Conservation (phyloP, 352 stramenopile genomes). For the Phytophthora litchii region DNA sequence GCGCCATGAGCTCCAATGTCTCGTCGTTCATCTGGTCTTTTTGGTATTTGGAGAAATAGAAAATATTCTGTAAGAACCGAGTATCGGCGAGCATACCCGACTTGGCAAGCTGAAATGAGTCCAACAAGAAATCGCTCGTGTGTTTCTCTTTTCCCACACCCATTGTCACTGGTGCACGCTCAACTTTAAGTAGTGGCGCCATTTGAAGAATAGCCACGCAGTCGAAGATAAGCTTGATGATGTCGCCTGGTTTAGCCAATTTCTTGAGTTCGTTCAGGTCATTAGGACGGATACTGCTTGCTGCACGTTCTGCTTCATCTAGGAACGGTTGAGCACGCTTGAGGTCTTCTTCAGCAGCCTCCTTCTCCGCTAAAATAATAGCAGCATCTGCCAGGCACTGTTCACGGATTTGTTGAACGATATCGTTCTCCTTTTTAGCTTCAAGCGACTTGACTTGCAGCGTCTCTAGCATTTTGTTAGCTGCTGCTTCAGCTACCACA, state of each 20-base stretch:
- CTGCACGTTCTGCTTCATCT: slow-evolving; percentile 87
- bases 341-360: slow-evolving; percentile 87
- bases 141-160: slow-evolving; percentile 90
- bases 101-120: slow-evolving; percentile 88
- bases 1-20: slow-evolving; percentile 91
- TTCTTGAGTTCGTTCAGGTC: slow-evolving; percentile 94
- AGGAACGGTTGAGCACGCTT: slow-evolving; percentile 91
- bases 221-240: slow-evolving; percentile 95
- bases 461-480: slow-evolving; percentile 85
- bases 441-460: slow-evolving; percentile 81
- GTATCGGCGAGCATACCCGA: slow-evolving; percentile 89
- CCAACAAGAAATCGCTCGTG: slow-evolving; percentile 80
- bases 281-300: slow-evolving; percentile 89
- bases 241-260: slow-evolving; percentile 87
- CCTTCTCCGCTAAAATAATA: slow-evolving; percentile 85
- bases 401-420: slow-evolving; percentile 88
- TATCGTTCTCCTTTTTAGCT: slow-evolving; percentile 91
- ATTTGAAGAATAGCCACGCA: slow-evolving; percentile 90
- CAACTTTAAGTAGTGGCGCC: slow-evolving; percentile 76
- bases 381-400: slow-evolving; percentile 82
- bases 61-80: slow-evolving; percentile 89
- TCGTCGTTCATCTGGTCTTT: slow-evolving; percentile 95
- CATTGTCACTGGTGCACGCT: slow-evolving; percentile 61
- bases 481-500: slow-evolving; percentile 74
- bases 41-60: slow-evolving; percentile 90